Evolutionary conservation across 2,329 filamentous ascomycete genomes (phyloP), one percentile per base, ranked within the genome.

Genomic region (Coniochaeta ligniaria): DNA sequence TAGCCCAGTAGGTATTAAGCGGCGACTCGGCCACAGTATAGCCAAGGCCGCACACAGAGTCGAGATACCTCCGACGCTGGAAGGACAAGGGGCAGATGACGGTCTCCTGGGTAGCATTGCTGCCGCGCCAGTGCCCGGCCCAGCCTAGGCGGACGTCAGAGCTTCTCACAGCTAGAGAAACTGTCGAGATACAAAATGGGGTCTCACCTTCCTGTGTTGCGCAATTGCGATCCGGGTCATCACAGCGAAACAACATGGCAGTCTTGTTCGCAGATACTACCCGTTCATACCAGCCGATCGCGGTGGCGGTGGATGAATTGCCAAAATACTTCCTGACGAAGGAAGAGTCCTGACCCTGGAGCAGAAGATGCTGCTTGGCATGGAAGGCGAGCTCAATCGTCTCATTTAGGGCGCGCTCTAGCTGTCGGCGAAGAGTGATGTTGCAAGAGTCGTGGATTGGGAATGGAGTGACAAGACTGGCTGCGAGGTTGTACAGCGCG

Each of bases 291-390:
- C 84, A 86, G 5, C 87, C 88, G 47, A 86, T 76, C 3, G 83
- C 80, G 63, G 81, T 78, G 24, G 80, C 80, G 2, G 85, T 83
- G 4, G 84, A 76, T 1, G 76, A 76, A 59, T 83, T 54, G 54
- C 87, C 85, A 68, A 90, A 90, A 74, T 89, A 90, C 74, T 86
- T 89, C 59, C 76, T 75, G 68, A 84, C 86, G 61, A 88, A 79
- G 22, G 79, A 75, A 11, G 84, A 88, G 28, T 78, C 74, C 71
- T 80, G 78, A 35, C 86, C 84, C 66, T 76, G 82, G 55, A 78
- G 77, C 16, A 84, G 77, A 58, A 87, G 79, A 68, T 90, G 87
- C 45, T 86, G 79, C 62, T 80, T 82, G 7, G 87, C 87, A 66
- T 88, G 85, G 58, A 77, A 71, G 8, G 83, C 84, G 4, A 90